These are phyloP conservation scores for Laburnicola sp. DNA, from an alignment of 2,329 filamentous ascomycete species.

Conservation along the genomic window DNA sequence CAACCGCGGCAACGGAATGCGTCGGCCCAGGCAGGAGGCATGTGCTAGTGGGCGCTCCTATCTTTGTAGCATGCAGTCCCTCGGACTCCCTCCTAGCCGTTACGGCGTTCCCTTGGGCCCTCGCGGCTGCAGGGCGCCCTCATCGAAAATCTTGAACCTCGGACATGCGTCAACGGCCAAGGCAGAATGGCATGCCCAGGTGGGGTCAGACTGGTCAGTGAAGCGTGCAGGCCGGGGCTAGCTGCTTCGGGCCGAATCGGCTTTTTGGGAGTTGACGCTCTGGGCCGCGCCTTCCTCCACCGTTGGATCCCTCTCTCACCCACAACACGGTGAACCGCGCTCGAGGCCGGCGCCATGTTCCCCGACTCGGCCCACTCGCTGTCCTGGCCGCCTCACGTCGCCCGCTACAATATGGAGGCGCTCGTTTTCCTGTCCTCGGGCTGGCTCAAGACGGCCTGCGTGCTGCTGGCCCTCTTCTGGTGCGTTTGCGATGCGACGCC, in stretches of 20 bases:
- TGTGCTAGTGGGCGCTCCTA: neutral
- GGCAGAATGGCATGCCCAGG: too few species aligned
- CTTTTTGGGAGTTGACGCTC: too few species aligned
- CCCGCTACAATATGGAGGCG: slow-evolving; percentile 42
- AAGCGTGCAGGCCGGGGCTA: too few species aligned
- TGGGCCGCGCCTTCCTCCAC: neutral
- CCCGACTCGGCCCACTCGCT: slow-evolving; percentile 36
- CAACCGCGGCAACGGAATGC: slow-evolving; percentile 1
- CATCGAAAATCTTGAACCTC: too few species aligned
- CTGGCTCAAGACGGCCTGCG: slow-evolving; percentile 42
- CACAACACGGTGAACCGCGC: slow-evolving; percentile 14
- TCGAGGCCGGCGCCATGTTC: slow-evolving; percentile 31
- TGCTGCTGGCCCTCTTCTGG: slow-evolving; percentile 43
- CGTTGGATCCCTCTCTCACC: neutral
- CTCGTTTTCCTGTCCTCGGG: slow-evolving; percentile 40
- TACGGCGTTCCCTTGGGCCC: too few species aligned
- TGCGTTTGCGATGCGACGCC: slow-evolving; percentile 12
- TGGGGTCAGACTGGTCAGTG: too few species aligned
- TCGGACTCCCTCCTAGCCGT: too few species aligned
- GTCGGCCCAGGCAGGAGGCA: neutral
- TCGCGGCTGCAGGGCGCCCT: too few species aligned
- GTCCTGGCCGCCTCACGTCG: slow-evolving; percentile 40
- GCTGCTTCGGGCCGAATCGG: too few species aligned
- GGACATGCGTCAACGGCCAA: too few species aligned
- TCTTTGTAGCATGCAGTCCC: too few species aligned